These are phyloP conservation scores for Colletotrichum australisinense DNA, from an alignment of 2,329 filamentous ascomycete species.

Conservation along the genomic window DNA sequence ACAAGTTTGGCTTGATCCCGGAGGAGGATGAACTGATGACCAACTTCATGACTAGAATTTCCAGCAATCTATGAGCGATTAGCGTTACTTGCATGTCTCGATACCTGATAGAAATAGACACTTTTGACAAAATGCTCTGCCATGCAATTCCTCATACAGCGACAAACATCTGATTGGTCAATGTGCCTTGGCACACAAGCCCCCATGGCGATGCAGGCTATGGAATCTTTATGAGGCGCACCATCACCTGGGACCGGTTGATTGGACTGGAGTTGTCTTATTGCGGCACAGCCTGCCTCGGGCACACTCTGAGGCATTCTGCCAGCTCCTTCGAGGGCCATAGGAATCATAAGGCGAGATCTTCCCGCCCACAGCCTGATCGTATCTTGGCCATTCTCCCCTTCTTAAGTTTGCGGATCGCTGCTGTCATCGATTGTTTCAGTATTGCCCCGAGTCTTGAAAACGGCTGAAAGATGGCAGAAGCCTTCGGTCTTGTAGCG, in stretches of 20 bases:
- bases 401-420: rapidly evolving
- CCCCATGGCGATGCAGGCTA: too few species aligned
- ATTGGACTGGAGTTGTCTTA: background rate
- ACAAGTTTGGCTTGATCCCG: constrained; percentile 23
- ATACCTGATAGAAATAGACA: background rate
- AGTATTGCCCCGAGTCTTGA: background rate
- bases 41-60: constrained; percentile 11
- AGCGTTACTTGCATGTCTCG: background rate
- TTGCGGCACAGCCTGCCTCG: background rate
- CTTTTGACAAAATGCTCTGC: too few species aligned
- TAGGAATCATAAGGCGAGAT: background rate
- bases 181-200: too few species aligned
- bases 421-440: background rate
- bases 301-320: background rate
- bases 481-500: background rate
- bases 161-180: too few species aligned
- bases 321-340: background rate
- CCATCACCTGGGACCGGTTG: rapidly evolving
- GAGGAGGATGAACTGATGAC: constrained; percentile 26
- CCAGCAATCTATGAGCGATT: constrained; percentile 11
- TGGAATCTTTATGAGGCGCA: background rate
- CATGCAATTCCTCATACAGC: too few species aligned
- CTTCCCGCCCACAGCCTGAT: background rate
- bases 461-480: background rate
- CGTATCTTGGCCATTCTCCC: background rate